Base-by-base conservation (phyloP, 148 eudicot genomes). In the Suaeda aralocaspica region DNA sequence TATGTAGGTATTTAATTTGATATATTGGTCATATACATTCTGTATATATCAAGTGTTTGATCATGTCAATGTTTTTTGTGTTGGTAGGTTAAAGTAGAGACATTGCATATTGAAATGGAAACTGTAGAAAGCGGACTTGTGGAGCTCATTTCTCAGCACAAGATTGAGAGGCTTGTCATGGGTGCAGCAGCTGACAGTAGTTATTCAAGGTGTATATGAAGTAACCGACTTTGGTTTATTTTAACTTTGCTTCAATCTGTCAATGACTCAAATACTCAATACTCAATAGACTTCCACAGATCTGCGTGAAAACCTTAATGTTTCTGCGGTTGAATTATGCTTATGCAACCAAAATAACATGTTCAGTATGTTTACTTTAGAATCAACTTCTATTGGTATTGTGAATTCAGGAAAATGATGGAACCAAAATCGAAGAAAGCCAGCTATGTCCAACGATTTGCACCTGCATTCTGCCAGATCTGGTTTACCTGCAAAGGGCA, bases 351-450 rank as follows among this genome's bases (percentile, higher is more conserved):
- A n/a, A n/a, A n/a, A n/a, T n/a, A n/a, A n/a, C n/a, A n/a, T n/a
- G n/a, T n/a, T n/a, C n/a, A n/a, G n/a, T n/a, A n/a, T n/a, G n/a
- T n/a, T n/a, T n/a, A n/a, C n/a, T n/a, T n/a, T n/a, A n/a, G n/a
- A n/a, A n/a, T n/a, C n/a, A n/a, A n/a, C n/a, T n/a, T n/a, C n/a
- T n/a, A n/a, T n/a, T n/a, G n/a, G n/a, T n/a, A 33, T 62, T 68
- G 16, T 31, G 48, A 67, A 78, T 74, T 67, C 84, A 91, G 99
- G 84, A 89, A 75, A 66, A 85, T 89, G 97, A 31, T 74, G 65
- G 87, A 84, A 73, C 91, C 85, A 21, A 89, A 71, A 80, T 94
- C 99, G 12, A 84, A 79, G 78, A 91, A 89, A 81, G 96, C 97
- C 64, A 87, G 79, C 13, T 82, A 84, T 72, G 88, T 94, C 25